These are phyloP conservation scores for Sordariomycetes sp. DNA, from an alignment of 2,329 filamentous ascomycete species.

Conservation along the genomic window DNA sequence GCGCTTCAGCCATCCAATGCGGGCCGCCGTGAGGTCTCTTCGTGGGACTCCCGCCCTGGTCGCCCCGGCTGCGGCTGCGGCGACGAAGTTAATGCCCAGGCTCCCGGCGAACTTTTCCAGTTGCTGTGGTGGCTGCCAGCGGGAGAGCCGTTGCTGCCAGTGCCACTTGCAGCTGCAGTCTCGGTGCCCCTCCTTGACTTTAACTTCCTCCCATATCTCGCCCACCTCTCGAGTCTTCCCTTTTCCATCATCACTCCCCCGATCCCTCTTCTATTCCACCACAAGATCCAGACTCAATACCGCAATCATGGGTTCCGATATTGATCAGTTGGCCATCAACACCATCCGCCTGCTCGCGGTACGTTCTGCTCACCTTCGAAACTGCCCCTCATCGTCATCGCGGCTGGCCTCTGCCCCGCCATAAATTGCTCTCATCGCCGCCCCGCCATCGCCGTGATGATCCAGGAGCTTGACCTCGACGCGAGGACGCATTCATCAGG, in stretches of 20 bases:
- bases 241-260: slow-evolving; percentile 16
- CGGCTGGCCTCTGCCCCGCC: slow-evolving; percentile 6
- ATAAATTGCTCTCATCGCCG: slow-evolving; percentile 7
- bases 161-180: too few relatives aligned
- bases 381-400: too few relatives aligned
- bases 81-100: too few relatives aligned
- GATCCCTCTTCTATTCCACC: slow-evolving; percentile 7
- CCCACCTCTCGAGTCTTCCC: slow-evolving; percentile 12
- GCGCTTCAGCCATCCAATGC: too few relatives aligned
- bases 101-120: too few relatives aligned
- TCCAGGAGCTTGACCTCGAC: not conserved
- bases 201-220: slow-evolving; percentile 11
- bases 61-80: too few relatives aligned
- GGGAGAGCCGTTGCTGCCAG: too few relatives aligned
- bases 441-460: slow-evolving; percentile 11
- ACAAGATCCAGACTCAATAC: slow-evolving; percentile 12
- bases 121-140: too few relatives aligned
- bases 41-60: too few relatives aligned
- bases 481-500: too few relatives aligned
- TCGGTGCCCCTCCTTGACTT: slow-evolving; percentile 3
- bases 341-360: slow-evolving; percentile 95
- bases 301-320: slow-evolving; percentile 71
- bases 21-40: too few relatives aligned
- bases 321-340: slow-evolving; percentile 91
- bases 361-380: slow-evolving; percentile 36